Base-by-base conservation (phyloP, 2,329 filamentous ascomycete genomes). In the Microdochium paspali region DNA sequence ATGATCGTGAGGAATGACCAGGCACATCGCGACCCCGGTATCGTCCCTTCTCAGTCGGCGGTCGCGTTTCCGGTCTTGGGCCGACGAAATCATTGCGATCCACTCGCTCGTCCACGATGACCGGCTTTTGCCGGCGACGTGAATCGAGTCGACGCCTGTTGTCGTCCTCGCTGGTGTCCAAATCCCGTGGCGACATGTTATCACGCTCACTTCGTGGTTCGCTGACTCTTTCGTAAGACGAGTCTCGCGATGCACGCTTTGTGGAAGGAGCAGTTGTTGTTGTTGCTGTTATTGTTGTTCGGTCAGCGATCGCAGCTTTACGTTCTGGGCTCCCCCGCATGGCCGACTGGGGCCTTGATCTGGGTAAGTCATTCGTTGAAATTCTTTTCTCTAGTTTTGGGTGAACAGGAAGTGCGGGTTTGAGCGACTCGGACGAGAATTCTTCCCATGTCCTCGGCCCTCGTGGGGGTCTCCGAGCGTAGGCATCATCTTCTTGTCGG, bases 161-260 rank as follows among this genome's bases (percentile, higher is more conserved):
- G 15, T 64, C 61, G 18, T 64, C 61, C 32, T 61, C 61, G n/a
- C 57, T 61, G 4, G 60, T 61, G 44, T 59, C 58, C 44, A 54
- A 56, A 3, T 53, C 51, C 18, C 50, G 50, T 43, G 53, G 50
- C 9, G 49, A 49, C 15, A 54, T 49, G 2, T 56, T 53, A 7
- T 51, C 49, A 6, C 54, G 53, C 40, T 53, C 54, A 6, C 56
- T 51, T 49, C 48, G 48, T 7, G 54, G 18, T 20, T 40, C 35
- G 35, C 10, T 21, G 20, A 20, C n/a, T 7, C 35, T 18, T 12
- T 40, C 35, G 13, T 21, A 40, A 18, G 35, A 40, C 6, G 35
- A 40, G 18, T 40, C 35, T n/a, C 35, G 35, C 12, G 35, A 40
- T 21, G 18, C 10, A 6, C 35, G 12, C 40, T 49, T 59, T 2